These are phyloP conservation scores for Davidsoniella australis DNA, from an alignment of 2,329 filamentous ascomycete genomes.

Conservation along the genomic window DNA sequence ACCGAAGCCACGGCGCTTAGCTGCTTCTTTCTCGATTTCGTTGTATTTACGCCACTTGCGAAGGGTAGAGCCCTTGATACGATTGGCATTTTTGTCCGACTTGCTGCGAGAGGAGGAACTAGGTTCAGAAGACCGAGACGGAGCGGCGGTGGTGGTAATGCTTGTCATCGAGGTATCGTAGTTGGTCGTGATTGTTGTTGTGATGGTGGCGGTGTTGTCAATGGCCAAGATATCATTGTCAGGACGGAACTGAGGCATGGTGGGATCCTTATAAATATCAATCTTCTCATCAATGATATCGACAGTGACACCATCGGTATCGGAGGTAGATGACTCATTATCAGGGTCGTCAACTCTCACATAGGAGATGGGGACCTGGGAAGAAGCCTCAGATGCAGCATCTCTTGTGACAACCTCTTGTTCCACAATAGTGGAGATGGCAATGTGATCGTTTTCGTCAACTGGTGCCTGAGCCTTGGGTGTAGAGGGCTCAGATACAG, in stretches of 20 bases:
- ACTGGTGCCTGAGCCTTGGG: neutral
- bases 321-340: neutral
- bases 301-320: neutral
- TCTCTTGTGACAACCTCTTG: neutral
- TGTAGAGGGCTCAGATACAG: too few species aligned
- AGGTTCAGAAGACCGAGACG: too few species aligned
- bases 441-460: neutral
- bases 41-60: constrained; percentile 39
- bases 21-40: constrained; percentile 49
- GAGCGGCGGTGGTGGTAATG: constrained; percentile 7
- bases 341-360: neutral
- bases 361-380: neutral
- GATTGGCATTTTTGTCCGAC: neutral
- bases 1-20: constrained; percentile 60
- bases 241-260: constrained; percentile 53
- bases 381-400: neutral
- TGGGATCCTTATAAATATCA: constrained; percentile 34
- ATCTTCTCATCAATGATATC: neutral
- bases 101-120: too few species aligned
- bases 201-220: neutral
- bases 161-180: constrained; percentile 7
- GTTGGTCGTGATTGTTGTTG: neutral
- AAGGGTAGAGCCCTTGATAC: constrained; percentile 19
- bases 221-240: too few species aligned
- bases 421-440: neutral